Base-by-base conservation (phyloP, 805 yeast genomes). In the Nakazawaea sp. region DNA sequence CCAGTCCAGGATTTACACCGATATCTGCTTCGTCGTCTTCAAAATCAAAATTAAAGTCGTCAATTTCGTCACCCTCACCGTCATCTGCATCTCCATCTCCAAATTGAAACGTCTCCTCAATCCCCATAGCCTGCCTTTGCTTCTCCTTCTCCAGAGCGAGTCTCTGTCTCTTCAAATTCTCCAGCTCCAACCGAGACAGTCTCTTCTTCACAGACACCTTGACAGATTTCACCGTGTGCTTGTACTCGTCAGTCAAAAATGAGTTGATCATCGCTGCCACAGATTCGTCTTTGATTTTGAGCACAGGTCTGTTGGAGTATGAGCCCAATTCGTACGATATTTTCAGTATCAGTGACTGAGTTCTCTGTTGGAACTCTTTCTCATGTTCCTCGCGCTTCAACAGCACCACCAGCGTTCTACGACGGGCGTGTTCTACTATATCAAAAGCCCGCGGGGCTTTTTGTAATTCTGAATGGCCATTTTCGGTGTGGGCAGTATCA, bases 401-500 rank as follows among this genome's bases (percentile, higher is more conserved):
- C 51, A 62, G 43, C 4, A 73, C 54, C 12, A 59, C 45, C 7
- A 49, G 53, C 13, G 65, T 44, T 36, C 86, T 59, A 27, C 65
- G 66, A 17, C 61, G 55, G 0, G 86, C 78, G 51, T 77, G 78
- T 28, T 61, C 74, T 11, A 66, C 73, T 27, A 83, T 64, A 55
- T 81, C 80, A 43, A 80, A 72, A 40, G 42, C 8, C 23, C 40
- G 26, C 18, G 19, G 16, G 19, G 13, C 7, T 13, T 36, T 24
- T 4, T 16, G 27, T 5, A 30, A 11, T 13, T 25, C 33, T 5
- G 8, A 7, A 17, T 20, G 27, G 15, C n/a, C 32, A 27, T 34
- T 43, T 11, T 38, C 32, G 1, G 36, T 20, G 30, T 19, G 32
- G 9, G 27, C 30, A 11, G 28, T 34, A 10, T 12, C 16, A 10